These are phyloP conservation scores for Closterium sp. DNA, from an alignment of 139 green algal genomes.

Conservation along the genomic window DNA sequence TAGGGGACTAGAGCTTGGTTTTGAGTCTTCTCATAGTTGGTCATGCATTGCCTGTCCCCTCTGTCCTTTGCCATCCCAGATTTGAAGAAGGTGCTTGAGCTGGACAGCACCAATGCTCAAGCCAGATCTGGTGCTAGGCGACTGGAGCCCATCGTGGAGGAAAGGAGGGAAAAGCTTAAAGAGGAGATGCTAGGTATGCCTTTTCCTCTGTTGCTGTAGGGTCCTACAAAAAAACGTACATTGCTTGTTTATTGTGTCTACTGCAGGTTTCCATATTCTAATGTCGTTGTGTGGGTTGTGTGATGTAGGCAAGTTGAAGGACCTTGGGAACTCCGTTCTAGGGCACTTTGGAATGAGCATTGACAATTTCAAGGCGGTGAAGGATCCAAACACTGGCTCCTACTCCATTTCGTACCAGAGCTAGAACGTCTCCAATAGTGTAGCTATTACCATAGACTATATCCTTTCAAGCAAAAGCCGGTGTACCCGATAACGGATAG, in stretches of 20 bases:
- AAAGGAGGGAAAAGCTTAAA: constrained; percentile 89
- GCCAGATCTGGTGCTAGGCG: constrained; percentile 53
- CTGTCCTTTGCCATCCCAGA: constrained; percentile 47
- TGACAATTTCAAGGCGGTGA: constrained; percentile 96
- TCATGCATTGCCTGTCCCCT: no score
- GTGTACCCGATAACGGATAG: no score
- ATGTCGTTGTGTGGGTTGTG: neutral
- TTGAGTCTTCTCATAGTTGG: no score
- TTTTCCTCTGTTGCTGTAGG: neutral
- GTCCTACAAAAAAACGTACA: no score
- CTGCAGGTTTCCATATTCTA: neutral
- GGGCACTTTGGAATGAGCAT: constrained; percentile 92
- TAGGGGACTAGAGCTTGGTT: no score
- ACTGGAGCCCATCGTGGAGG: constrained; percentile 75
- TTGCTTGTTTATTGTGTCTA: neutral
- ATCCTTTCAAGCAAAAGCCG: neutral
- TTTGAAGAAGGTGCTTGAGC: constrained; percentile 66
- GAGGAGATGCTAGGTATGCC: constrained; percentile 71
- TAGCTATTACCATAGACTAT: no score
- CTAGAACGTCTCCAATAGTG: neutral
- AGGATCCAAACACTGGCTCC: constrained; percentile 85
- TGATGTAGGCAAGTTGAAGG: constrained; percentile 86
- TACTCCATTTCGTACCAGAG: constrained; percentile 92
- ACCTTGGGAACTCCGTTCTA: constrained; percentile 92
- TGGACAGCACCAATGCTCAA: constrained; percentile 62